Evolutionary conservation across 1,284 basidiomycete genomes (phyloP).

Genomic region (Cutaneotrichosporon dermatis): DNA sequence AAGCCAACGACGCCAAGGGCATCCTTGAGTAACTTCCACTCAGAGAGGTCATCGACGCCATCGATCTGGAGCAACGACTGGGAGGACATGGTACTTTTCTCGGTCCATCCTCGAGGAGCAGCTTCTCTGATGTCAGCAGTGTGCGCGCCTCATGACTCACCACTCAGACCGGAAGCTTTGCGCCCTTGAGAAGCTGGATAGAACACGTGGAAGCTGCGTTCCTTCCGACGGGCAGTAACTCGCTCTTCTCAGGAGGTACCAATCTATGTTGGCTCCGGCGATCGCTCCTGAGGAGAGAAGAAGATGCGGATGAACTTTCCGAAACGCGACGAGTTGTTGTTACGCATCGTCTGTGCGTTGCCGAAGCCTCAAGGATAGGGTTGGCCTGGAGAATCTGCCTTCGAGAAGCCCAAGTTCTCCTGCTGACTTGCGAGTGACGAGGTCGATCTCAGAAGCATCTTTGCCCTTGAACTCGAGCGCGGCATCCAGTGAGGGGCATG

Average conservation of each 20-base stretch:
- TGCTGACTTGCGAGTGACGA: constrained; percentile 52
- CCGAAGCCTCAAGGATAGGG: constrained; percentile 95
- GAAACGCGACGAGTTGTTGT: constrained; percentile 98
- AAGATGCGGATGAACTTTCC: constrained; percentile 93
- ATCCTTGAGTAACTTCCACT: constrained; percentile 72
- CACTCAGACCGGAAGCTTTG: constrained; percentile 58
- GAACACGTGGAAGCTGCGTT: constrained; percentile 95
- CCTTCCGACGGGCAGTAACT: constrained; percentile 77
- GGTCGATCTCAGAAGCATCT: constrained; percentile 39
- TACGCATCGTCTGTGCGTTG: constrained; percentile 96
- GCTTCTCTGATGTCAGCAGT: constrained; percentile 54
- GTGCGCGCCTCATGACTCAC: constrained; percentile 46
- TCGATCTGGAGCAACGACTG: constrained; percentile 86
- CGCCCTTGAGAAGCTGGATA: constrained; percentile 82
- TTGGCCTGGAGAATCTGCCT: constrained; percentile 97
- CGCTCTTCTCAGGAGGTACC: constrained; percentile 98
- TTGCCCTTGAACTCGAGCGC: constrained; percentile 48
- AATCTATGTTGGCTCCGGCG: constrained; percentile 96
- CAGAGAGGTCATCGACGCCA: constrained; percentile 85
- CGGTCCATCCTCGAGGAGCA: constrained; percentile 70
- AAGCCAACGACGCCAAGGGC: constrained; percentile 57
- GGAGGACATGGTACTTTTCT: constrained; percentile 87
- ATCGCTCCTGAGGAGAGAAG: constrained; percentile 90
- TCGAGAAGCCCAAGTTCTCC: constrained; percentile 81
- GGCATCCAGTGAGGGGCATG: constrained; percentile 40